These are phyloP conservation scores for Amauroascus niger DNA, from an alignment of 2,329 filamentous ascomycete species.

Conservation along the genomic window DNA sequence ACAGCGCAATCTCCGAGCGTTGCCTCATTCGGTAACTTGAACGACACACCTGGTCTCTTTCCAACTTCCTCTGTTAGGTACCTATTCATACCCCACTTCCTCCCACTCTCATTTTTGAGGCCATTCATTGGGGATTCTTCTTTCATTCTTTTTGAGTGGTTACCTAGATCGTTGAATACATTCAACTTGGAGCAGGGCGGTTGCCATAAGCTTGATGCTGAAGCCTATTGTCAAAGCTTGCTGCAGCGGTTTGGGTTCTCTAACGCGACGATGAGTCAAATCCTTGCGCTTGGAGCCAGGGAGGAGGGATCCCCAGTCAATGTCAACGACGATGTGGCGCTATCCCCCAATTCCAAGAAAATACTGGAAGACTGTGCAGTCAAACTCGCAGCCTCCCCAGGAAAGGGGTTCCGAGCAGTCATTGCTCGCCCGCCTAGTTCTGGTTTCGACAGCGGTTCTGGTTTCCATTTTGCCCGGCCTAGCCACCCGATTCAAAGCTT, in stretches of 20 bases:
- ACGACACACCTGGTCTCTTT: slow-evolving; percentile 5
- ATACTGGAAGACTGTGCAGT: slow-evolving; percentile 18
- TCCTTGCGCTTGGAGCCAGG: background rate
- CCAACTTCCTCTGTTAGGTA: background rate
- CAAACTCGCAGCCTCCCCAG: slow-evolving; percentile 9
- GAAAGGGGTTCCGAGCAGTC: slow-evolving; percentile 18
- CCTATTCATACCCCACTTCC: background rate
- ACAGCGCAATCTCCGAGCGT: background rate
- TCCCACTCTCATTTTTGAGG: background rate
- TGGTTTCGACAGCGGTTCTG: slow-evolving; percentile 21
- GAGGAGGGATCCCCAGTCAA: background rate
- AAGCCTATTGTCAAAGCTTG: background rate
- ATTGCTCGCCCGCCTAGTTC: slow-evolving; percentile 28
- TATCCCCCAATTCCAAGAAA: slow-evolving; percentile 18
- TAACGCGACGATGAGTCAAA: background rate
- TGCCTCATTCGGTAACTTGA: slow-evolving; percentile 1
- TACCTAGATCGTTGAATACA: too few species aligned
- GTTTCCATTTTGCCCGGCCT: slow-evolving; percentile 31
- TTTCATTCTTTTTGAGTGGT: too few species aligned
- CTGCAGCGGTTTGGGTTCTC: background rate
- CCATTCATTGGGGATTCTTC: background rate
- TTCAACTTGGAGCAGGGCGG: background rate
- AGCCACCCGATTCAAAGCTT: slow-evolving; percentile 17
- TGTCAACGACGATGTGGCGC: slow-evolving; percentile 11
- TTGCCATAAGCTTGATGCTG: background rate